These are phyloP conservation scores for Fagopyrum esculentum DNA, from an alignment of 148 eudicot species.

Conservation along the genomic window DNA sequence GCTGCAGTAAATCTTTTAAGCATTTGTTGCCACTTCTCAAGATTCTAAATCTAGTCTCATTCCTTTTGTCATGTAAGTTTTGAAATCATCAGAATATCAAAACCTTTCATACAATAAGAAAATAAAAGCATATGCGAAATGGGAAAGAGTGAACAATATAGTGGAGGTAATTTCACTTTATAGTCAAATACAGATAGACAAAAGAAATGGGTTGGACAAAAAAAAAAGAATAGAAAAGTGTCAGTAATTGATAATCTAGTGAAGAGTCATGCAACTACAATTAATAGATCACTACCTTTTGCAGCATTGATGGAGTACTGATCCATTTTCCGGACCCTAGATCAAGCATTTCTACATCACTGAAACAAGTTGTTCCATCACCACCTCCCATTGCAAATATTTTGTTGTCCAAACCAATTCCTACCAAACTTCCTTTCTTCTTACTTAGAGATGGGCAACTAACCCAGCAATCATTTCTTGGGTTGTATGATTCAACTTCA, in stretches of 20 bases:
- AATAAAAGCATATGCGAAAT: not conserved
- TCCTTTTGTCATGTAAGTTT: not conserved
- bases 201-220: not conserved
- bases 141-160: not conserved
- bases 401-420: conserved; percentile 32
- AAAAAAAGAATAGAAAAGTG: not conserved
- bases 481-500: conserved; percentile 65
- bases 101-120: not conserved
- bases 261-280: not conserved
- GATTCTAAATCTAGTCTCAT: not conserved
- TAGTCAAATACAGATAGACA: not conserved
- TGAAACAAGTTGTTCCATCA: conserved; percentile 39
- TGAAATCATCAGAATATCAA: not conserved
- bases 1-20: not conserved
- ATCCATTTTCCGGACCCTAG: conserved; percentile 55
- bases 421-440: conserved; percentile 53
- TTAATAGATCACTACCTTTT: conserved; percentile 35
- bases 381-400: conserved; percentile 74
- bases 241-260: not conserved
- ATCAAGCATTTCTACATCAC: conserved; percentile 68
- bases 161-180: not conserved
- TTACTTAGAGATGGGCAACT: conserved; percentile 42
- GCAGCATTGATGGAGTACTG: conserved; percentile 40
- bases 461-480: conserved; percentile 40
- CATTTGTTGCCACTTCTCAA: not conserved